A percentile compares a stretch with the other conserved stretches of the same genome.
phyloP scores from a whole-genome alignment of 208 protist species.

The Kentomonas sorsogonicus region DNA sequence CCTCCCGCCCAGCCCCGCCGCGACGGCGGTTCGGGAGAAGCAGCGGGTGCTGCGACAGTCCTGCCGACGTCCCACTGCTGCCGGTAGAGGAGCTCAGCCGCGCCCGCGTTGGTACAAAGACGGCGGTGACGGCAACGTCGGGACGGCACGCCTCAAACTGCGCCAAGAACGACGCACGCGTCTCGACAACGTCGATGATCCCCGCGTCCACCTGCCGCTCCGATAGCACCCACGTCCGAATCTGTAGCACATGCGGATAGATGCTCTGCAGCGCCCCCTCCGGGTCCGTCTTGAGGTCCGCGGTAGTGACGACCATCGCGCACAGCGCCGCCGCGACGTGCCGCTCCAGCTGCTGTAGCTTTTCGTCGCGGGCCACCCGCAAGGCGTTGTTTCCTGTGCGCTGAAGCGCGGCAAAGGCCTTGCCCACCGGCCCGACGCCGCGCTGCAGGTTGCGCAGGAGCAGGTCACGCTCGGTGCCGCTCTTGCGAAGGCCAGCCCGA shows the following conservation, averaged over 20 bases:
- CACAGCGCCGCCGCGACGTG: conserved; percentile 82
- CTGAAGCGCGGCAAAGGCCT: conserved; percentile 70
- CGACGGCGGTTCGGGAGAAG: not conserved
- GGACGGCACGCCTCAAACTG: conserved; percentile 71
- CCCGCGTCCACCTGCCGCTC: conserved; percentile 64
- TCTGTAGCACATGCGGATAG: conserved; percentile 52
- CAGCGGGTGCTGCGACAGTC: not conserved
- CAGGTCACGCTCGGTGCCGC: conserved; percentile 63
- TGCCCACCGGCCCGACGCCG: conserved; percentile 63
- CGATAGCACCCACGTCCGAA: conserved; percentile 74
- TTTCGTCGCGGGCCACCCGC: conserved; percentile 63
- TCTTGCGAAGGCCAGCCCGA: conserved; percentile 50
- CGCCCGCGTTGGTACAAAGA: not conserved
- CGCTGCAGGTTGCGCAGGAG: conserved; percentile 82
- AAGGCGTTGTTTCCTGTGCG: conserved; percentile 56
- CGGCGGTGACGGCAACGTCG: not conserved
- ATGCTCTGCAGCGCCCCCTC: conserved; percentile 38
- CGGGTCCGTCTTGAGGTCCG: conserved; percentile 34
- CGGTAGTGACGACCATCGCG: conserved; percentile 59
- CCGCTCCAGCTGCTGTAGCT: conserved; percentile 64
- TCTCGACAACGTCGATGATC: conserved; percentile 50
- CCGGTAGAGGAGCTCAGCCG: not conserved
- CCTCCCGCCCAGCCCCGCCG: too few species aligned
- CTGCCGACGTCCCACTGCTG: not conserved
- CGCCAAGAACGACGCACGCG: conserved; percentile 60